Conservation (phyloP, 345 rosid species). For the Citropsis articulata region DNA sequence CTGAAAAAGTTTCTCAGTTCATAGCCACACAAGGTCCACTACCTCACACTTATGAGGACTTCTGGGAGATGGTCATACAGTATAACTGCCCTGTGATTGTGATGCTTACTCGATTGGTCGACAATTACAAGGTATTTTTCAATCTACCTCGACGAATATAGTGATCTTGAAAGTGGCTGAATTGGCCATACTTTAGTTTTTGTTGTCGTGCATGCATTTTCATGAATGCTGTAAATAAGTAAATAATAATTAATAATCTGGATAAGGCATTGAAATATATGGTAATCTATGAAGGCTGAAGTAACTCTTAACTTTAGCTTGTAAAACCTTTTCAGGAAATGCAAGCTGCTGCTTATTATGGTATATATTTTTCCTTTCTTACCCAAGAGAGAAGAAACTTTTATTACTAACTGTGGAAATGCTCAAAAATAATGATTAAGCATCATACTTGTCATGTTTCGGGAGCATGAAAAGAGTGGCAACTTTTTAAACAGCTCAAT, state of each 20-base stretch:
- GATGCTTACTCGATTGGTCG: constrained; percentile 87
- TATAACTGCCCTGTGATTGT: constrained; percentile 70
- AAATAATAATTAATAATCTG: background rate
- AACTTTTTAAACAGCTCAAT: background rate
- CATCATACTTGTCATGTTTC: background rate
- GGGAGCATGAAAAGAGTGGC: background rate
- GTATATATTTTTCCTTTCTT: background rate
- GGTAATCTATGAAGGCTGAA: background rate
- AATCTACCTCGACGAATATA: background rate
- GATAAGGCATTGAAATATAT: background rate
- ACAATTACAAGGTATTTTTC: constrained; percentile 52
- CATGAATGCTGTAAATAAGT: background rate
- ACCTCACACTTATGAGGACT: constrained; percentile 70
- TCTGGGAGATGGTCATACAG: constrained; percentile 95
- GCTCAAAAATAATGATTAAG: background rate
- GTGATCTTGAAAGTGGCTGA: constrained; percentile 5
- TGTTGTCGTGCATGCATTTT: background rate
- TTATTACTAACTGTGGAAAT: background rate
- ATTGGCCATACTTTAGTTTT: background rate
- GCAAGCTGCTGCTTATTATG: background rate
- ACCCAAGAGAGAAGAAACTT: background rate
- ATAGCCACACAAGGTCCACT: constrained; percentile 95
- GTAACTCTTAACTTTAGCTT: background rate
- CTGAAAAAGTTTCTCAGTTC: constrained; percentile 59
- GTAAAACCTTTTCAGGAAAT: background rate